These are phyloP conservation scores for Leccinum boreale DNA, from an alignment of 768 basidiomycete species.

Conservation along the genomic window DNA sequence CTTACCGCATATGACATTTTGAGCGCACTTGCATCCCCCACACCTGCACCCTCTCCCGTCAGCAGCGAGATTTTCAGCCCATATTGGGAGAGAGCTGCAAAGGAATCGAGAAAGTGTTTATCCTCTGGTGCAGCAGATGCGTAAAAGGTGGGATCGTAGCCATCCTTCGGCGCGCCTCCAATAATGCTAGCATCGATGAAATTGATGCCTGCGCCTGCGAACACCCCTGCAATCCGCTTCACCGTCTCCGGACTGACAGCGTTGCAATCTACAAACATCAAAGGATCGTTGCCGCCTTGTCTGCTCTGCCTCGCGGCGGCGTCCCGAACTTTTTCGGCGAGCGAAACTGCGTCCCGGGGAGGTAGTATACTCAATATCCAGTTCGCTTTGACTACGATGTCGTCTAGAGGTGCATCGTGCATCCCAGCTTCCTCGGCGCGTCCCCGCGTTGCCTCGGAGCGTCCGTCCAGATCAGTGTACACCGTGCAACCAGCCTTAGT, in stretches of 20 bases:
- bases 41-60: constrained; percentile 43
- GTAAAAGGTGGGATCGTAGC: constrained; percentile 54
- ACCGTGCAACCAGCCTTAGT: constrained; percentile 47
- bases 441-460: constrained; percentile 48
- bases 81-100: constrained; percentile 38
- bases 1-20: constrained; percentile 65
- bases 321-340: constrained; percentile 36
- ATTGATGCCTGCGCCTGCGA: constrained; percentile 35
- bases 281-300: neutral
- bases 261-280: constrained; percentile 55
- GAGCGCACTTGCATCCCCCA: constrained; percentile 58
- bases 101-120: constrained; percentile 33
- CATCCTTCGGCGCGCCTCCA: constrained; percentile 49
- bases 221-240: constrained; percentile 44
- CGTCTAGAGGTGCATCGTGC: constrained; percentile 37
- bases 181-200: constrained; percentile 60
- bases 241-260: constrained; percentile 52
- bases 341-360: constrained; percentile 47
- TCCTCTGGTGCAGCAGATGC: constrained; percentile 41
- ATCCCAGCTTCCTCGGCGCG: constrained; percentile 52
- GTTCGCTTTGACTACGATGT: constrained; percentile 35
- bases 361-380: constrained; percentile 59
- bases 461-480: constrained; percentile 51
- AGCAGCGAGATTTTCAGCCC: constrained; percentile 47
- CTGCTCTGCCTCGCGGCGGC: neutral